Evolutionary conservation across 2,329 filamentous ascomycete genomes (phyloP), one percentile per base, ranked within the genome.

Genomic region (Xylariaceae sp.): DNA sequence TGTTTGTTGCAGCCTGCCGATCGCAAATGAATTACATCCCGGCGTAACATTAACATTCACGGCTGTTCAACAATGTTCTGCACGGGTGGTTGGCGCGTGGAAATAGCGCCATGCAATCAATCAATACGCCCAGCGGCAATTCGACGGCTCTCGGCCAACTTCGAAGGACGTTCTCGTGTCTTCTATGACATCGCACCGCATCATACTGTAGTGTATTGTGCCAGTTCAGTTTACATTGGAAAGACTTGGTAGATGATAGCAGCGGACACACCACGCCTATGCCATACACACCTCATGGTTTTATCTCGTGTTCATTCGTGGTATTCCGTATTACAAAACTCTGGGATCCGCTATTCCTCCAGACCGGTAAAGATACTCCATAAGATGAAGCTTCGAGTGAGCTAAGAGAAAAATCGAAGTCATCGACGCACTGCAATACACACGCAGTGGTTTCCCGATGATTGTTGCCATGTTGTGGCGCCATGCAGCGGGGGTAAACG

Each of bases 261-360:
- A 19, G 19, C 19, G 19, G 19, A 19, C 19, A 19, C 19, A 19
- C 19, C 19, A 19, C 19, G 19, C 19, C 19, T 19, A 19, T 19
- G 19, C 19, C 19, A 19, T 19, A 30, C 43, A 29, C 43, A 45
- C 40, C 41, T 51, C 42, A 44, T 55, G 50, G 47, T 48, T 53
- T 29, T 42, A 47, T 39, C 55, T 53, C 34, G 46, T 37, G 57
- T 50, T 32, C 49, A 51, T 54, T 43, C 54, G 59, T 59, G 54
- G 48, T 54, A 59, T 67, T 65, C 67, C 65, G 64, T 67, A 67
- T 58, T 55, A 50, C 44, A 42, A 63, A 62, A 35, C 57, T 51
- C 54, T 62, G 40, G 61, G 48, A 66, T 67, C 63, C 59, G 60
- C 59, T 31, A 50, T 51, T 54, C 12, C n/a, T 43, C 51, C 45